A percentile compares a stretch with the other conserved stretches of the same genome.
Conservation (phyloP, 768 basidiomycete species). For the Suillus fuscotomentosus region DNA sequence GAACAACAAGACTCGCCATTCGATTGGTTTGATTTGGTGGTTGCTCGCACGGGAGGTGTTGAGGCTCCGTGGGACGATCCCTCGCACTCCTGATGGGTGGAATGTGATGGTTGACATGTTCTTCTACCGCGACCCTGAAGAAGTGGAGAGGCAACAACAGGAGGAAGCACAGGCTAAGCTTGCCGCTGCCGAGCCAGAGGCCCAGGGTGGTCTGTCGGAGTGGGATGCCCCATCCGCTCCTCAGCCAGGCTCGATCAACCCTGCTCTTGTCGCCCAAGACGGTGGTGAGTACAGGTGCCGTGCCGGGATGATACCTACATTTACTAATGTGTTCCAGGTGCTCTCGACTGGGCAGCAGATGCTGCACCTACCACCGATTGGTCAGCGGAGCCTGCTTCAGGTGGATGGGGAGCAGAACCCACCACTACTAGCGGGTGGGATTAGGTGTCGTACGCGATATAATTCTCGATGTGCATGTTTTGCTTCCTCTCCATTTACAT, state of each 20-base stretch:
- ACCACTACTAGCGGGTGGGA: constrained; percentile 28
- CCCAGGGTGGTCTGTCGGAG: constrained; percentile 51
- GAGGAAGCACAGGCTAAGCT: constrained; percentile 88
- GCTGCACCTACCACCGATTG: constrained; percentile 64
- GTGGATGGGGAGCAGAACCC: constrained; percentile 37
- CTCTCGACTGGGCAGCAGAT: constrained; percentile 85
- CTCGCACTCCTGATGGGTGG: constrained; percentile 91
- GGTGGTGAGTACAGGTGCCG: constrained; percentile 38
- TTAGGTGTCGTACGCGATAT: constrained; percentile 11
- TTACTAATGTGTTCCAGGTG: constrained; percentile 38
- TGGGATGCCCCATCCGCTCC: constrained; percentile 77
- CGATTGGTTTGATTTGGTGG: constrained; percentile 98
- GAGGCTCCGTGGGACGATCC: constrained; percentile 90
- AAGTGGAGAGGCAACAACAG: constrained; percentile 97
- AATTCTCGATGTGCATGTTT: constrained; percentile 20
- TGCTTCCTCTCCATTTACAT: constrained; percentile 17
- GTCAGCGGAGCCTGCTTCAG: constrained; percentile 73
- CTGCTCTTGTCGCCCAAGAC: constrained; percentile 64
- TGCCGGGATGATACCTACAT: neutral
- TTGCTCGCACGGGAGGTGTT: constrained; percentile 96
- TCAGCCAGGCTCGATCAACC: constrained; percentile 72
- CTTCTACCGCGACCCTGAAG: constrained; percentile 99
- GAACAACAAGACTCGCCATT: constrained; percentile 98
- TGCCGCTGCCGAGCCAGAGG: constrained; percentile 55
- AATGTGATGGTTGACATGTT: constrained; percentile 99